phyloP scores from a whole-genome alignment of 192 early-diverging fungal species.

The Gamsiella multidivaricata region DNA sequence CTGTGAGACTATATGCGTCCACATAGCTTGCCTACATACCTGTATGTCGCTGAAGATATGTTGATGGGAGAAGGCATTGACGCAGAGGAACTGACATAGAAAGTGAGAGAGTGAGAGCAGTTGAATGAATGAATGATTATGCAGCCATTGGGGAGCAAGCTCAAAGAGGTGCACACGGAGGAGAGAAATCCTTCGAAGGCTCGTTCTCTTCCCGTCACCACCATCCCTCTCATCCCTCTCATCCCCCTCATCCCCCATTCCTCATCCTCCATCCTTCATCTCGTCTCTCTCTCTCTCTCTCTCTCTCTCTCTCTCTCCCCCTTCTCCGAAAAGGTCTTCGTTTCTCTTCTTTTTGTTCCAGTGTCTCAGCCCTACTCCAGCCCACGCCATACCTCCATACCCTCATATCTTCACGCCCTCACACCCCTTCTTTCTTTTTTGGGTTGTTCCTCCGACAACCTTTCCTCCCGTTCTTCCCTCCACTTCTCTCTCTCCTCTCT shows the following conservation, averaged over 20 bases:
- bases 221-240: background rate
- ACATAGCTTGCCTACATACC: too few relatives aligned
- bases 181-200: background rate
- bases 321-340: background rate
- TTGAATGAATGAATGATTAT: background rate
- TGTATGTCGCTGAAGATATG: too few relatives aligned
- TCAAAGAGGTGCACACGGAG: background rate
- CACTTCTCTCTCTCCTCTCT: background rate
- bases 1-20: too few relatives aligned
- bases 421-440: background rate
- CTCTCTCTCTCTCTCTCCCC: background rate
- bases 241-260: background rate
- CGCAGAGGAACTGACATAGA: too few relatives aligned
- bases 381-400: background rate
- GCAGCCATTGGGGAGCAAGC: background rate
- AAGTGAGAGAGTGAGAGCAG: too few relatives aligned
- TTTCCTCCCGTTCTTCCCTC: background rate
- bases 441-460: too few relatives aligned
- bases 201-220: conserved; percentile 4
- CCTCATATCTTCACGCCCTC: background rate
- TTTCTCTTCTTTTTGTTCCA: background rate
- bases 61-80: too few relatives aligned
- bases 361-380: background rate
- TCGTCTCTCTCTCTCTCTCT: background rate
- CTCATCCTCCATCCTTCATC: background rate